Evolutionary conservation across 108 stramenopile species (phyloP).

Genomic region (Epithemia pelagica): DNA sequence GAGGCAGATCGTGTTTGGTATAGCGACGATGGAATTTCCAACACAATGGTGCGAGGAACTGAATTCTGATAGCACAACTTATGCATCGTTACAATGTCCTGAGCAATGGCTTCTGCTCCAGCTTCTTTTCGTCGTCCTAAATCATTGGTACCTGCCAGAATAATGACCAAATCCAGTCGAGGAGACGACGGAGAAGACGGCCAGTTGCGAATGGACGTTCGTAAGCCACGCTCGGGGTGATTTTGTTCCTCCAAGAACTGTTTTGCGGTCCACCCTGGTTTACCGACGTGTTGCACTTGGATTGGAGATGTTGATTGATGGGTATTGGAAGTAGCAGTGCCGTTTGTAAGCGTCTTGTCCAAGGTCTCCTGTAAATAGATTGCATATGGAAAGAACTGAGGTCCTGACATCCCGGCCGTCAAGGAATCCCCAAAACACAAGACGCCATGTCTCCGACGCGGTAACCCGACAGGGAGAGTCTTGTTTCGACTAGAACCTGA

Average conservation of each 20-base stretch:
- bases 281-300: constrained; percentile 47
- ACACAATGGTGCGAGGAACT: constrained; percentile 38
- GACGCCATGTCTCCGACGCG: constrained; percentile 16
- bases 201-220: constrained; percentile 15
- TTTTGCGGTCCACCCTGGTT: constrained; percentile 60
- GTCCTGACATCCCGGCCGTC: constrained; percentile 57
- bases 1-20: constrained; percentile 35
- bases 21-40: constrained; percentile 58
- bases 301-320: background rate
- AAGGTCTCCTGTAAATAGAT: constrained; percentile 46
- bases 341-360: background rate
- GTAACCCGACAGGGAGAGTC: background rate
- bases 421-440: constrained; percentile 72
- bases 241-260: constrained; percentile 41
- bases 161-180: constrained; percentile 36
- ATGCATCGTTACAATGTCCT: constrained; percentile 30
- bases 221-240: constrained; percentile 25
- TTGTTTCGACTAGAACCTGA: too few relatives aligned
- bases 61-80: constrained; percentile 10
- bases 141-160: constrained; percentile 71
- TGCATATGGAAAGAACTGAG: constrained; percentile 49
- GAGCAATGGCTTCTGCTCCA: constrained; percentile 27
- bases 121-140: constrained; percentile 29
- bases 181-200: constrained; percentile 21
- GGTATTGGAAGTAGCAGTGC: background rate